Evolutionary conservation across 2,329 filamentous ascomycete genomes (phyloP), one percentile per base, ranked within the genome.

Genomic region (Bipolaris gigantea): DNA sequence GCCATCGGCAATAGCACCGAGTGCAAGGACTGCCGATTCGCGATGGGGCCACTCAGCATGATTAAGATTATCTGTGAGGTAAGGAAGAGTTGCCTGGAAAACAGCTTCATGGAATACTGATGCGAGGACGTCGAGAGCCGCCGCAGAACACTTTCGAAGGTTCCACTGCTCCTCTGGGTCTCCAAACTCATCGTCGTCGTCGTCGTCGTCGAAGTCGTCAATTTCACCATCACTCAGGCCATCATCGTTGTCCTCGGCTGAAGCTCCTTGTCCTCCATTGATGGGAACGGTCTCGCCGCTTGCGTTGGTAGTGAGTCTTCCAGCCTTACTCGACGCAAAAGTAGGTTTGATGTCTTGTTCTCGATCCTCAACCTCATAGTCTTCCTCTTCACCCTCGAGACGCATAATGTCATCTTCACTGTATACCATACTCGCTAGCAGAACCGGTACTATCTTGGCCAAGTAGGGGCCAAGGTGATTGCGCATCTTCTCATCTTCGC

Each of bases 351-450:
- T 90, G 66, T 99, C 94, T 74, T 99, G 85, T 40, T 85, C 86
- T 16, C 89, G 86, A 73, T 99, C 94, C 42, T 99, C 93, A 57
- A 91, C 83, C 15, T 97, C 92, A 39, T 94, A 94, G 71, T 97
- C 92, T 18, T 88, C 90, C 43, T 76, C 75, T 58, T 91, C 91
- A 9, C 87, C 89, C 57, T 92, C 92, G 7, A 97, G 80, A 46
- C 92, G 81, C 32, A 90, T 83, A 64, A 96, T 94, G 62, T 97
- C 94, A 64, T 99, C 94, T 60, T 94, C 90, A 66, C 89, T 90
- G 73, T 97, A 99, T 1, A 97, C 86, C 93, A 99, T 99, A 71
- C 90, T 95, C 62, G 94, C 86, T 7, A 99, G 83, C 47, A 99
- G 79, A 1, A 97, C 89, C 0, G 94, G 94, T 27, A 99, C 88